phyloP scores from a whole-genome alignment of 306 rosid genomes.

The Vigna trinervia region DNA sequence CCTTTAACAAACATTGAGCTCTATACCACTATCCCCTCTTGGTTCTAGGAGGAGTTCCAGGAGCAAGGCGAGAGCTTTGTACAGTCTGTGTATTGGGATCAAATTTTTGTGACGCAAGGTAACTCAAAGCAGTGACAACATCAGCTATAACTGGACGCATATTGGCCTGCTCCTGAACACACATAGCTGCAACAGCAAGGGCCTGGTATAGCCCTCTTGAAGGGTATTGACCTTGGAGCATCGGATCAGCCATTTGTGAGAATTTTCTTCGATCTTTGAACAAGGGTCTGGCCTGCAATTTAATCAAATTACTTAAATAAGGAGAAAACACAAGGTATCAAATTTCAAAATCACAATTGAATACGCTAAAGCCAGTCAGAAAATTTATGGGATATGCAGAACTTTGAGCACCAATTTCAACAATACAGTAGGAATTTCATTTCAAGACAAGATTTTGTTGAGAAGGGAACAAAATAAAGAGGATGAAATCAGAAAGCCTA shows the following conservation, averaged over 20 bases:
- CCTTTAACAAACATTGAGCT: slow-evolving; percentile 47
- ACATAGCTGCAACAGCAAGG: slow-evolving; percentile 91
- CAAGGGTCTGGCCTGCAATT: slow-evolving; percentile 77
- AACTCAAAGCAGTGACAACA: slow-evolving; percentile 89
- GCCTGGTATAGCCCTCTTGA: slow-evolving; percentile 78
- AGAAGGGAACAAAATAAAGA: background rate
- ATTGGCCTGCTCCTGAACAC: slow-evolving; percentile 89
- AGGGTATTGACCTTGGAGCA: slow-evolving; percentile 85
- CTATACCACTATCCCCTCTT: slow-evolving; percentile 57
- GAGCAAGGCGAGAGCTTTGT: slow-evolving; percentile 64
- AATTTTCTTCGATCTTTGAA: slow-evolving; percentile 69
- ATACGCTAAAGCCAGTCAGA: background rate
- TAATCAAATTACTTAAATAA: slow-evolving; percentile 4
- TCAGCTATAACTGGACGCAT: slow-evolving; percentile 86
- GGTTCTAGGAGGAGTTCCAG: slow-evolving; percentile 71
- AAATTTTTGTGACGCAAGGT: slow-evolving; percentile 79
- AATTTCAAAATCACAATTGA: slow-evolving; percentile 7
- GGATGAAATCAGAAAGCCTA: slow-evolving; percentile 4
- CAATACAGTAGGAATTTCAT: slow-evolving; percentile 18
- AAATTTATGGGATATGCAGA: background rate
- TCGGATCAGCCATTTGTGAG: slow-evolving; percentile 82
- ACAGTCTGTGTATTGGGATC: slow-evolving; percentile 58
- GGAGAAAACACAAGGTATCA: slow-evolving; percentile 15
- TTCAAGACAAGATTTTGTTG: background rate
- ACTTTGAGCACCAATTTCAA: slow-evolving; percentile 18